Percentiles rank a stretch among this genome's conserved stretches.
phyloP scores from a whole-genome alignment of 208 protist species.

The Wallacemonas collosoma region DNA sequence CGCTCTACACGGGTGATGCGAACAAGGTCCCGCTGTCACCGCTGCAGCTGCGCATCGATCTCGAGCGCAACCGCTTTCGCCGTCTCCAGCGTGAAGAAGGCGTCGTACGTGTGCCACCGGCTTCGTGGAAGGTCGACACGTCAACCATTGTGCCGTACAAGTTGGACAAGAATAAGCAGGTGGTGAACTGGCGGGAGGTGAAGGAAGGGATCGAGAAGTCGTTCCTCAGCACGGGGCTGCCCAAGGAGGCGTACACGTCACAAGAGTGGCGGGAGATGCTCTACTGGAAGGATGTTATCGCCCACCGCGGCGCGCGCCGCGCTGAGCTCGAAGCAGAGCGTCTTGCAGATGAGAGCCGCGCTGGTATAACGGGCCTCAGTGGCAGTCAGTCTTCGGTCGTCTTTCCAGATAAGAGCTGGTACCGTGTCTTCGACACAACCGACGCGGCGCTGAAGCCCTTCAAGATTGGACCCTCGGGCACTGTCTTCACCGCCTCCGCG shows the following conservation, averaged over 20 bases:
- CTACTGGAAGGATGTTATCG: constrained; percentile 56
- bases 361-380: not conserved
- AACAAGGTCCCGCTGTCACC: constrained; percentile 78
- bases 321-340: constrained; percentile 53
- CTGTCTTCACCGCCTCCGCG: constrained; percentile 43
- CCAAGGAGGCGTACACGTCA: constrained; percentile 74
- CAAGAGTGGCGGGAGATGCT: constrained; percentile 79
- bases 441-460: constrained; percentile 52
- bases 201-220: constrained; percentile 87
- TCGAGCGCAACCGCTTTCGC: constrained; percentile 80
- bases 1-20: constrained; percentile 68
- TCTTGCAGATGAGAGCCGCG: constrained; percentile 33
- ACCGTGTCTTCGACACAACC: constrained; percentile 71
- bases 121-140: constrained; percentile 71
- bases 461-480: constrained; percentile 51
- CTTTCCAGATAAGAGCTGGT: constrained; percentile 80
- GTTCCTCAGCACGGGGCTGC: constrained; percentile 77
- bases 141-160: constrained; percentile 83
- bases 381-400: constrained; percentile 26
- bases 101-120: constrained; percentile 85
- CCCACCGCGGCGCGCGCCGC: constrained; percentile 41
- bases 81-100: constrained; percentile 87
- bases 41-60: constrained; percentile 85
- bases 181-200: constrained; percentile 89
- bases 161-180: constrained; percentile 62